These are phyloP conservation scores for Erythrophleum ivorense DNA, from an alignment of 331 rosid species.

Conservation along the genomic window DNA sequence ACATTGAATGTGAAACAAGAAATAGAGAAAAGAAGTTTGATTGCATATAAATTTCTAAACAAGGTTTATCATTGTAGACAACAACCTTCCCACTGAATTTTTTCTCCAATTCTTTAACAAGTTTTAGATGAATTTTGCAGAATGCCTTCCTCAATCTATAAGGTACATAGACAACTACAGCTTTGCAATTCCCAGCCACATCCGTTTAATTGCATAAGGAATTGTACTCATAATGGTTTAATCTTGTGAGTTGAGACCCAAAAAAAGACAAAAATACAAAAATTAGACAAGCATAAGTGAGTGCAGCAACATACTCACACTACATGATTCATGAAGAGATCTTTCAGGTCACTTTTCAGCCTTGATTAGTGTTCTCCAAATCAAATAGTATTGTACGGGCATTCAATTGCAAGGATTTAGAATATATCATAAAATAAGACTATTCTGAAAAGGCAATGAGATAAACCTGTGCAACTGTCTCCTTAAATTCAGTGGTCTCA, in stretches of 20 bases:
- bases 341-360: constrained; percentile 71
- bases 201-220: constrained; percentile 56
- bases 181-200: constrained; percentile 67
- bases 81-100: constrained; percentile 77
- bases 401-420: neutral
- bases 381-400: constrained; percentile 57
- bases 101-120: constrained; percentile 72
- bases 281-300: neutral
- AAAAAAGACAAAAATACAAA: no score
- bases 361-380: constrained; percentile 70
- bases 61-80: neutral
- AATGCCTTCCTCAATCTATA: constrained; percentile 69
- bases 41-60: neutral
- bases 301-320: constrained; percentile 40
- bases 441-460: neutral
- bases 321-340: constrained; percentile 65
- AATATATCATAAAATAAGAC: neutral
- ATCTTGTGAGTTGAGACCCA: neutral
- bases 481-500: constrained; percentile 74
- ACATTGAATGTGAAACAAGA: neutral
- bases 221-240: neutral
- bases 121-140: constrained; percentile 67
- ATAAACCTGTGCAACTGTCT: constrained; percentile 67
- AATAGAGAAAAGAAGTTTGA: neutral
- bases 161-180: constrained; percentile 68